Conservation (phyloP, 345 rosid species). For the Euphorbia peplus region DNA sequence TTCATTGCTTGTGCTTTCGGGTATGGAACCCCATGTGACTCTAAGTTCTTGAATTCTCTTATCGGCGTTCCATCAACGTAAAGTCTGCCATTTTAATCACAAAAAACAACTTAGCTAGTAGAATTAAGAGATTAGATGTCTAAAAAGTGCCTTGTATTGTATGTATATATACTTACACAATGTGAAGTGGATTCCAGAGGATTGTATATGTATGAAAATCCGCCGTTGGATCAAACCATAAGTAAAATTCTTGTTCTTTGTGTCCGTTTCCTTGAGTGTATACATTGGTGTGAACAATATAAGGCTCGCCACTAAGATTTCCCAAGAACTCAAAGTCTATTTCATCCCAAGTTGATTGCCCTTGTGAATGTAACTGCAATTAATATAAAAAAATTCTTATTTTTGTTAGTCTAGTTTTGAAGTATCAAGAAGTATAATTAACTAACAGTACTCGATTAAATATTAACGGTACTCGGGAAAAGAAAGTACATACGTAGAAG, state of each 20-base stretch:
- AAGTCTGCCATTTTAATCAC: slow-evolving; percentile 33
- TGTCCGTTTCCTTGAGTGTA: slow-evolving; percentile 54
- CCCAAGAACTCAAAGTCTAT: slow-evolving; percentile 70
- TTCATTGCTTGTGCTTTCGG: slow-evolving; percentile 63
- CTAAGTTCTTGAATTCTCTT: slow-evolving; percentile 66
- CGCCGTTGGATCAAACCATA: slow-evolving; percentile 67
- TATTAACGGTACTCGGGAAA: neutral
- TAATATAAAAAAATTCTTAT: neutral
- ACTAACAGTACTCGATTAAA: too few species aligned
- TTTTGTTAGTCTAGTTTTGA: too few species aligned
- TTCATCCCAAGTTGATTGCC: slow-evolving; percentile 62
- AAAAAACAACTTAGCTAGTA: neutral
- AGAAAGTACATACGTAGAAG: slow-evolving; percentile 35
- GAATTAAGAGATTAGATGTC: too few species aligned
- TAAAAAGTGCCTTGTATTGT: too few species aligned
- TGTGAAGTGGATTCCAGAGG: slow-evolving; percentile 56
- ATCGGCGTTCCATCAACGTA: slow-evolving; percentile 58
- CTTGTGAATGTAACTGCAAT: slow-evolving; percentile 48
- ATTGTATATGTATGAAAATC: slow-evolving; percentile 65
- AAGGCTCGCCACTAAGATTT: slow-evolving; percentile 55
- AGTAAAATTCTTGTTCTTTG: slow-evolving; percentile 61
- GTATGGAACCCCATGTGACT: slow-evolving; percentile 43
- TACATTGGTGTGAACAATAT: slow-evolving; percentile 59
- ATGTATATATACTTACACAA: slow-evolving; percentile 36
- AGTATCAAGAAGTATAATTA: too few species aligned